phyloP scores from a whole-genome alignment of 306 rosid species.

The Morella rubra region DNA sequence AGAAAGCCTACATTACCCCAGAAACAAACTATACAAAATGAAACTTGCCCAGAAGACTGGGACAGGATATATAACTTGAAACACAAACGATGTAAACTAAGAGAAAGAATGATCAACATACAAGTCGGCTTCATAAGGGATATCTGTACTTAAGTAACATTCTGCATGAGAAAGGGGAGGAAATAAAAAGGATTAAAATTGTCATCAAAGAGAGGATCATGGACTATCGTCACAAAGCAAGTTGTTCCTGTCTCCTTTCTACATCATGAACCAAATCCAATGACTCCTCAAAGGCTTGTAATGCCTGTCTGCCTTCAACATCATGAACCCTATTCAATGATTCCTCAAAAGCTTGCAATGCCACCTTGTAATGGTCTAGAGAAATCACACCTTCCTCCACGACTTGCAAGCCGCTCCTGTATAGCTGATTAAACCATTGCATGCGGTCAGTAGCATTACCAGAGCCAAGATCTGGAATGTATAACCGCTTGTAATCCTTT shows the following conservation, averaged over 20 bases:
- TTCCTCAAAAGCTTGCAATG: constrained; percentile 74
- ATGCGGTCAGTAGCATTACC: constrained; percentile 41
- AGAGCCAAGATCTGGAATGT: constrained; percentile 46
- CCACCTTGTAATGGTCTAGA: constrained; percentile 71
- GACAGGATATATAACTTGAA: background rate
- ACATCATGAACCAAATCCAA: constrained; percentile 4
- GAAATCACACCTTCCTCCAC: constrained; percentile 87
- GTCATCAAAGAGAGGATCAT: background rate
- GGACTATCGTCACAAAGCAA: background rate
- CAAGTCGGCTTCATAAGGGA: background rate
- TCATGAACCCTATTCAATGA: constrained; percentile 75
- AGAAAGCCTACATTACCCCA: constrained; percentile 6
- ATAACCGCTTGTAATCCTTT: constrained; percentile 81
- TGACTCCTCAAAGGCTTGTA: constrained; percentile 11
- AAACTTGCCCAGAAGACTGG: background rate
- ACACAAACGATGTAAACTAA: background rate
- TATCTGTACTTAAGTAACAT: constrained; percentile 1
- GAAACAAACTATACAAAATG: background rate
- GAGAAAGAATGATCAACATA: background rate
- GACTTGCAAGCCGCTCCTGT: constrained; percentile 74
- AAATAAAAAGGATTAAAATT: background rate
- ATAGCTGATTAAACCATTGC: constrained; percentile 73
- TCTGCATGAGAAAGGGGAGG: background rate
- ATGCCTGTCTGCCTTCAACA: constrained; percentile 50
- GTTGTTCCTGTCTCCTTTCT: background rate